Percentiles rank a stretch among this genome's conserved stretches.
phyloP scores from a whole-genome alignment of 106 monocot species.

The Amphibolis antarctica region DNA sequence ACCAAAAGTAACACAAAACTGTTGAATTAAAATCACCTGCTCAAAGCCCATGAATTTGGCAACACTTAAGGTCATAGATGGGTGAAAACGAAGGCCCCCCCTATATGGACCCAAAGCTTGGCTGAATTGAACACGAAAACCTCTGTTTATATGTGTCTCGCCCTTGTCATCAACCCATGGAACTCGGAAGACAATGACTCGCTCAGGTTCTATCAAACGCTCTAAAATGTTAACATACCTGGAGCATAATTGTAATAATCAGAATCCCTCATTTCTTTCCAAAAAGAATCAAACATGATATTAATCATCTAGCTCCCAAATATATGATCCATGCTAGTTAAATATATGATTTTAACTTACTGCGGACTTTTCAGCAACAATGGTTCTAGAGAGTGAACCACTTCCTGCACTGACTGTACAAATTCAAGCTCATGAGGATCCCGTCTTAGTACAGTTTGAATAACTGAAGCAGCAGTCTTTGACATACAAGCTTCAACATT shows the following conservation, averaged over 20 bases:
- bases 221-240: conserved; percentile 89
- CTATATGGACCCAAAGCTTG: conserved; percentile 91
- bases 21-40: conserved; percentile 39
- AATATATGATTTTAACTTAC: conserved; percentile 40
- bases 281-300: too few relatives aligned
- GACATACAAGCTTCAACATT: conserved; percentile 67
- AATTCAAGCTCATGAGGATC: conserved; percentile 96
- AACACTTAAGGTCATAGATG: conserved; percentile 77
- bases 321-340: not conserved
- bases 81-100: conserved; percentile 96
- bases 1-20: not conserved
- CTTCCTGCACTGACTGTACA: conserved; percentile 92
- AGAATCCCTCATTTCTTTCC: not conserved
- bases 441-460: conserved; percentile 78
- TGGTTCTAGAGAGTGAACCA: conserved; percentile 90
- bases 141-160: conserved; percentile 90
- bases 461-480: conserved; percentile 85
- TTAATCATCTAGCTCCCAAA: not conserved
- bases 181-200: conserved; percentile 78
- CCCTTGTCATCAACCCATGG: conserved; percentile 98
- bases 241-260: conserved; percentile 11
- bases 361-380: conserved; percentile 80
- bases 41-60: conserved; percentile 97
- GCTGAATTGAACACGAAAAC: conserved; percentile 94
- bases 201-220: conserved; percentile 86